Percentiles rank a stretch among this genome's conserved stretches.
phyloP scores from a whole-genome alignment of 202 grass and related monocot species.

The Zoysia matrella region DNA sequence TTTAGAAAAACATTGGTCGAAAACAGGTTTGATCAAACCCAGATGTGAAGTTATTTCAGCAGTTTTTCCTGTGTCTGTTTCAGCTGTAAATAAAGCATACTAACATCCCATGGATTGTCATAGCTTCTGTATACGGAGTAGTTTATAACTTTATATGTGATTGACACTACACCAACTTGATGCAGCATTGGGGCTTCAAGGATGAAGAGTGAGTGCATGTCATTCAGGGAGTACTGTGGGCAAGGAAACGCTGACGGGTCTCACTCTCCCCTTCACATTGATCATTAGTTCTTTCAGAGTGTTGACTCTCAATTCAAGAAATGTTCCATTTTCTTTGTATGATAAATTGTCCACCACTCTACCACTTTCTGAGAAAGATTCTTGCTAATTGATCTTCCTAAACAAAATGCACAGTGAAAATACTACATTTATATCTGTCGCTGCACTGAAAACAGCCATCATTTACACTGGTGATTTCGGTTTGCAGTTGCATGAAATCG shows the following conservation, averaged over 20 bases:
- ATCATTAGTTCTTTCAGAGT: conserved; percentile 4
- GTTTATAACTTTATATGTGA: conserved; percentile 6
- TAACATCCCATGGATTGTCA: conserved; percentile 6
- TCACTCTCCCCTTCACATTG: conserved; percentile 30
- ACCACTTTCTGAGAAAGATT: background rate
- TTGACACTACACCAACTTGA: conserved; percentile 42
- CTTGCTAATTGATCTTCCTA: background rate
- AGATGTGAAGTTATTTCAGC: conserved; percentile 2
- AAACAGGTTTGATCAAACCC: background rate
- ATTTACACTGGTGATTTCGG: conserved; percentile 29
- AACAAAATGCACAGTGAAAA: background rate
- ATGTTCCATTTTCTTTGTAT: conserved; percentile 4
- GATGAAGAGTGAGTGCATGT: conserved; percentile 57
- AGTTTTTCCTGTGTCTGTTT: background rate
- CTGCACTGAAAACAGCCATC: background rate
- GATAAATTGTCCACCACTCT: background rate
- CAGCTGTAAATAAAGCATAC: conserved; percentile 9
- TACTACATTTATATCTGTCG: background rate
- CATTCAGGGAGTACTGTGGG: too few species aligned
- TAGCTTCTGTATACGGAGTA: conserved; percentile 15
- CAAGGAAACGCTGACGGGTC: conserved; percentile 80
- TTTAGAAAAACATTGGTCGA: conserved; percentile 20
- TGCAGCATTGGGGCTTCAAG: conserved; percentile 97
- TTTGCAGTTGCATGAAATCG: conserved; percentile 80
- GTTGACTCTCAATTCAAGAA: conserved; percentile 12